phyloP scores from a whole-genome alignment of 1,284 basidiomycete species.

The Trametes versicolor region DNA sequence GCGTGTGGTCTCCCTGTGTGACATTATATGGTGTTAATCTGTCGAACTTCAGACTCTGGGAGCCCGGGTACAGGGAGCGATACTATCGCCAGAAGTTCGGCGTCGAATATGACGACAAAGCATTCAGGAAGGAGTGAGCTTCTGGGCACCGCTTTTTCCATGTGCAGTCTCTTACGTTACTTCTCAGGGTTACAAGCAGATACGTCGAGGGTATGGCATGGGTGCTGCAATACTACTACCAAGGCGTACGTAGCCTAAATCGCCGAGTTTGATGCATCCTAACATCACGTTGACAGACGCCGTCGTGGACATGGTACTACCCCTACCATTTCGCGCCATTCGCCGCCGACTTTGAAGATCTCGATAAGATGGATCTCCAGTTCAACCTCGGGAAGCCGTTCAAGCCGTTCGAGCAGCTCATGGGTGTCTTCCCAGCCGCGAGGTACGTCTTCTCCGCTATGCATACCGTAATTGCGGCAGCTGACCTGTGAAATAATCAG shows the following conservation, averaged over 20 bases:
- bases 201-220: conserved; percentile 97
- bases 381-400: conserved; percentile 89
- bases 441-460: conserved; percentile 58
- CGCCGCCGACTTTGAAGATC: conserved; percentile 91
- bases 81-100: conserved; percentile 98
- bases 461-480: neutral
- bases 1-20: conserved; percentile 45
- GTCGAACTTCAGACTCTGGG: conserved; percentile 76
- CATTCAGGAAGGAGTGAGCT: conserved; percentile 80
- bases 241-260: conserved; percentile 74
- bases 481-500: conserved; percentile 50
- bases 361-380: conserved; percentile 82
- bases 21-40: conserved; percentile 22
- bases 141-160: conserved; percentile 4
- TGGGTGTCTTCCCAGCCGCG: conserved; percentile 97
- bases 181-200: conserved; percentile 74
- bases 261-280: conserved; percentile 15
- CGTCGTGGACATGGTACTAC: conserved; percentile 99
- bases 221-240: conserved; percentile 99
- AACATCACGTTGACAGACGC: conserved; percentile 62
- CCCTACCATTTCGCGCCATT: conserved; percentile 99
- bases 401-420: conserved; percentile 97
- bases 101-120: conserved; percentile 74
- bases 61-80: conserved; percentile 93
- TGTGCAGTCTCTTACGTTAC: conserved; percentile 10